Evolutionary conservation across 179 eudicot genomes (phyloP).

Genomic region (Drosera spatulata): DNA sequence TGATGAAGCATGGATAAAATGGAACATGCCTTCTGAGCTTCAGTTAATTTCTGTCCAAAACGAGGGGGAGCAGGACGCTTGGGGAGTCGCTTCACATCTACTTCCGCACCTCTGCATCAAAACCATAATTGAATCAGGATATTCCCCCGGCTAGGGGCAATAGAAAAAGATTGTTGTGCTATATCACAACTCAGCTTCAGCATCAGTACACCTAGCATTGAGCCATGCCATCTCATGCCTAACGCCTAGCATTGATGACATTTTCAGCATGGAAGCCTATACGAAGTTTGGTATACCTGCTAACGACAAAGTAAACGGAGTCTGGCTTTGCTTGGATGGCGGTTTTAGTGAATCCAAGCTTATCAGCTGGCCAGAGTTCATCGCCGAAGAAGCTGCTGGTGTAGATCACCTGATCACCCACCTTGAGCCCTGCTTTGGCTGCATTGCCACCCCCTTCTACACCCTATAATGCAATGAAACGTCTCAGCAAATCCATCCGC

Average conservation of each 20-base stretch:
- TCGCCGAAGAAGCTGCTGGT: slow-evolving; percentile 99
- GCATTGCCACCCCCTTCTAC: slow-evolving; percentile 96
- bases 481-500: background rate
- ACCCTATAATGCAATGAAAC: slow-evolving; percentile 24
- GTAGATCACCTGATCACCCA: slow-evolving; percentile 89
- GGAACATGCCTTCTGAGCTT: slow-evolving; percentile 65
- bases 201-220: too few relatives aligned
- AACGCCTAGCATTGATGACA: too few relatives aligned
- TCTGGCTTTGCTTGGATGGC: slow-evolving; percentile 97
- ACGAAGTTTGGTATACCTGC: slow-evolving; percentile 28
- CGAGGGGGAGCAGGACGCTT: slow-evolving; percentile 98
- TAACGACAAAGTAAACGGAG: slow-evolving; percentile 85
- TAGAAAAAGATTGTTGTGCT: too few relatives aligned
- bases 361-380: slow-evolving; percentile 98
- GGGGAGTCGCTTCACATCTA: slow-evolving; percentile 81
- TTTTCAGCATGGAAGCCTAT: too few relatives aligned
- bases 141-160: background rate
- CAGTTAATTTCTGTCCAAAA: slow-evolving; percentile 80
- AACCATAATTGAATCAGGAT: background rate
- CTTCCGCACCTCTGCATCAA: slow-evolving; percentile 57
- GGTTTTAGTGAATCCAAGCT: slow-evolving; percentile 94
- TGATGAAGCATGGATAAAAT: background rate
- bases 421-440: slow-evolving; percentile 79
- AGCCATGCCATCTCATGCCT: too few relatives aligned
- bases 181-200: too few relatives aligned